Percentiles rank a stretch among this genome's conserved stretches.
Conservation (phyloP, 176 grass and related monocot species). For the Miscanthus lutarioriparius region DNA sequence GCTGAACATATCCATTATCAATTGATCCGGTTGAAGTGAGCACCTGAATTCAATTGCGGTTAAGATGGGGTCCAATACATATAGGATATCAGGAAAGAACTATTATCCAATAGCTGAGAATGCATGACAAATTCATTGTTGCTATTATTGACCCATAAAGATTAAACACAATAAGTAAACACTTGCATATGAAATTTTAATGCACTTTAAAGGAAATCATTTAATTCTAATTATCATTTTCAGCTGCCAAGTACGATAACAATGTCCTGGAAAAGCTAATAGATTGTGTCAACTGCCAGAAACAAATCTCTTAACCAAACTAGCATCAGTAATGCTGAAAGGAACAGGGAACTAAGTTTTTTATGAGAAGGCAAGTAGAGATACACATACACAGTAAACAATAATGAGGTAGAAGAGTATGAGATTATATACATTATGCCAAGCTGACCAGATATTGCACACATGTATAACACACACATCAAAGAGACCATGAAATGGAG, state of each 20-base stretch:
- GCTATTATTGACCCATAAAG: not conserved
- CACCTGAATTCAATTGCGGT: conserved; percentile 47
- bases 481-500: not conserved
- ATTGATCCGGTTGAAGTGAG: conserved; percentile 57
- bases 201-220: not conserved
- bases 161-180: conserved; percentile 5
- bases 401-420: not conserved
- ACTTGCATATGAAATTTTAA: not conserved
- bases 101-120: not conserved
- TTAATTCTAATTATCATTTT: not conserved
- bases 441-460: conserved; percentile 1
- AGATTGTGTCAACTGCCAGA: not conserved
- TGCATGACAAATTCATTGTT: conserved; percentile 10
- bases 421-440: conserved; percentile 5
- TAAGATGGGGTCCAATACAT: conserved; percentile 18
- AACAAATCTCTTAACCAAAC: conserved; percentile 24
- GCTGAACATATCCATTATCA: conserved; percentile 68
- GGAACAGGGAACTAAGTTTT: conserved; percentile 1
- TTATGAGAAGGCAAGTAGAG: not conserved
- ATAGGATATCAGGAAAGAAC: not conserved
- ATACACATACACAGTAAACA: not conserved
- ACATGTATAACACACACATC: not conserved
- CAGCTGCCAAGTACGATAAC: conserved; percentile 5
- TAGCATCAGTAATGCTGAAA: conserved; percentile 19
- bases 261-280: not conserved